phyloP scores from a whole-genome alignment of 2,329 filamentous ascomycete species.

The Penicillium capsulatum region DNA sequence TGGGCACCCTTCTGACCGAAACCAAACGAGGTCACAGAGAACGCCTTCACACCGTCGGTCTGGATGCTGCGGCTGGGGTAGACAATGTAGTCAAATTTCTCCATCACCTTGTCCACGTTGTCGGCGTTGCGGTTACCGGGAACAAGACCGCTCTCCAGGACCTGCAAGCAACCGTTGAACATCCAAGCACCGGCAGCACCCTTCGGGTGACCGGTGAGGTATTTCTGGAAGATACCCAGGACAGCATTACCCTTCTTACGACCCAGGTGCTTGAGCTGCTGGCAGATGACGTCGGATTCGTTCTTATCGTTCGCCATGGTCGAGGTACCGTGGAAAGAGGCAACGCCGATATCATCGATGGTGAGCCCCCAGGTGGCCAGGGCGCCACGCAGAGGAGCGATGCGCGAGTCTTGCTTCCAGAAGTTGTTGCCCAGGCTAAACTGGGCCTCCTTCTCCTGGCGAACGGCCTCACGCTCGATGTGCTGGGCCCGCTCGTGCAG shows the following conservation, averaged over 20 bases:
- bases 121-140: conserved; percentile 97
- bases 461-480: conserved; percentile 79
- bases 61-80: conserved; percentile 94
- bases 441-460: conserved; percentile 90
- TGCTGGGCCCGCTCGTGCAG: conserved; percentile 77
- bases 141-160: conserved; percentile 88
- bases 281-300: conserved; percentile 93
- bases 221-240: conserved; percentile 98
- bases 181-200: conserved; percentile 99
- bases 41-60: conserved; percentile 96
- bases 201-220: conserved; percentile 97
- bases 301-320: conserved; percentile 99
- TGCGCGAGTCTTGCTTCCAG: conserved; percentile 93
- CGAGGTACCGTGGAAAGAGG: conserved; percentile 98
- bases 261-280: conserved; percentile 91
- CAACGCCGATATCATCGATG: conserved; percentile 89
- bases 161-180: conserved; percentile 97
- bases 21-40: conserved; percentile 97
- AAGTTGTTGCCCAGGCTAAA: conserved; percentile 95
- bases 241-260: conserved; percentile 95
- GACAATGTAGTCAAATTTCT: conserved; percentile 96
- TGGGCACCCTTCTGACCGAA: conserved; percentile 99
- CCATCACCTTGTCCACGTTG: conserved; percentile 93
- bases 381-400: conserved; percentile 91
- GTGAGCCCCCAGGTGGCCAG: conserved; percentile 97